These are phyloP conservation scores for Neofusicoccum ribis DNA, from an alignment of 2,329 filamentous ascomycete species.

Conservation along the genomic window DNA sequence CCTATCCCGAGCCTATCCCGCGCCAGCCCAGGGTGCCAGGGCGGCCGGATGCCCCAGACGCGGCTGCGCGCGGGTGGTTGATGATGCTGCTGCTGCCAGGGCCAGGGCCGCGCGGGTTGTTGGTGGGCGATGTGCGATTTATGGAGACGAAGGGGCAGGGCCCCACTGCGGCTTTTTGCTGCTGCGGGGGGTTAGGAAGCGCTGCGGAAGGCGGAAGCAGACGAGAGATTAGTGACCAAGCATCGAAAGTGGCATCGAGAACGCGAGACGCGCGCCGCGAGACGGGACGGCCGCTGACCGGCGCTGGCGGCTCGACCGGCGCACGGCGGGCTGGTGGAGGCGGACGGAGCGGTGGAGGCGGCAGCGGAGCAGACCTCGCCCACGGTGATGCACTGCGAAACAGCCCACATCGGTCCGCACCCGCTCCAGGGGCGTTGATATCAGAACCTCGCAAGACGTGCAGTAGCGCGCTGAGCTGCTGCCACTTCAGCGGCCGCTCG, in stretches of 20 bases:
- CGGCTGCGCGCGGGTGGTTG: conserved; percentile 2
- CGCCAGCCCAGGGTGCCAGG: not conserved
- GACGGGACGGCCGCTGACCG: not conserved
- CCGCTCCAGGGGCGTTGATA: conserved; percentile 4
- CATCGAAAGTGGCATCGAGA: no score
- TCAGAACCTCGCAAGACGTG: conserved; percentile 4
- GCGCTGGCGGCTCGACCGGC: not conserved
- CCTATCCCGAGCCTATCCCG: conserved; percentile 11
- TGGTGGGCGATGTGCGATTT: conserved; percentile 3
- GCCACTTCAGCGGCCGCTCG: conserved; percentile 13
- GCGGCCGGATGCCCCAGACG: not conserved
- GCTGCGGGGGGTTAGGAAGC: not conserved
- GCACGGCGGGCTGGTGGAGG: not conserved
- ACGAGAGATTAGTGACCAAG: not conserved
- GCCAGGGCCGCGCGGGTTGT: no score
- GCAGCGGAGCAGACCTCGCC: not conserved
- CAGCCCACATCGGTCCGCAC: conserved; percentile 8
- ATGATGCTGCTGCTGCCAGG: no score
- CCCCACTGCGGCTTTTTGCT: conserved; percentile 15
- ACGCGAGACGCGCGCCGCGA: no score
- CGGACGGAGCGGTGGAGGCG: conserved; percentile 1
- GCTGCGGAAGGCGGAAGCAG: not conserved
- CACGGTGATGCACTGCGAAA: not conserved
- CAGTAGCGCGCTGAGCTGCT: not conserved
- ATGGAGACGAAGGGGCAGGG: not conserved